Percentiles rank a stretch among this genome's conserved stretches.
These are phyloP conservation scores for Luvunga scandens DNA, from an alignment of 345 rosid genomes.

Conservation along the genomic window DNA sequence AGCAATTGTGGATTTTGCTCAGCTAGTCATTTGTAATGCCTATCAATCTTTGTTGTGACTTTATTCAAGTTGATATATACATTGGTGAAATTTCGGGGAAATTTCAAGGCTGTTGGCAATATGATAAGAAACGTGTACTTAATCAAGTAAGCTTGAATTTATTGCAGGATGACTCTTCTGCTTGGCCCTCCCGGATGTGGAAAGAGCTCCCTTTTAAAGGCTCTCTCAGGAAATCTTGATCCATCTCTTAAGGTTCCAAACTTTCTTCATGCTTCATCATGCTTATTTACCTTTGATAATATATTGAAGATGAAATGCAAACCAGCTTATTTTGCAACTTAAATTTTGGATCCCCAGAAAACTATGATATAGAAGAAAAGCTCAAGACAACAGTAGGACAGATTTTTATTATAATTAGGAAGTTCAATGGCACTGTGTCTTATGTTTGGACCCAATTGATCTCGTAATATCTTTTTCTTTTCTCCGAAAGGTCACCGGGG, in stretches of 20 bases:
- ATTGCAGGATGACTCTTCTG: conserved; percentile 28
- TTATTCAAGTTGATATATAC: no score
- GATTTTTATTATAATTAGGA: no score
- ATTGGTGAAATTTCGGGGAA: no score
- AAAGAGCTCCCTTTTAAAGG: conserved; percentile 23
- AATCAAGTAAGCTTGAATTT: conserved; percentile 17
- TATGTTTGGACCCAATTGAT: conserved; percentile 6
- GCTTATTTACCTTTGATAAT: neutral
- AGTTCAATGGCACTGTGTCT: neutral
- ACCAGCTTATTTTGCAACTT: no score
- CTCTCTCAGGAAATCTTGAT: conserved; percentile 23
- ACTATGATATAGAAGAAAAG: no score
- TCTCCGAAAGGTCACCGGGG: conserved; percentile 12
- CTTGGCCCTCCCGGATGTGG: conserved; percentile 35
- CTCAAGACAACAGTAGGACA: no score
- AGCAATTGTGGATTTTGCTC: no score
- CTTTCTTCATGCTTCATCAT: neutral
- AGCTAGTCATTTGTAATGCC: no score
- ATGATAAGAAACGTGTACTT: no score
- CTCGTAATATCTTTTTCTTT: neutral
- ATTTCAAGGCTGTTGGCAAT: no score
- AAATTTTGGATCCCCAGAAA: no score
- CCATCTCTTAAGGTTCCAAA: conserved; percentile 20
- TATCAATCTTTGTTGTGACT: no score
- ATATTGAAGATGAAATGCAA: neutral